Base-by-base conservation (phyloP, 345 rosid species). In the Zanthoxylum bungeanum region DNA sequence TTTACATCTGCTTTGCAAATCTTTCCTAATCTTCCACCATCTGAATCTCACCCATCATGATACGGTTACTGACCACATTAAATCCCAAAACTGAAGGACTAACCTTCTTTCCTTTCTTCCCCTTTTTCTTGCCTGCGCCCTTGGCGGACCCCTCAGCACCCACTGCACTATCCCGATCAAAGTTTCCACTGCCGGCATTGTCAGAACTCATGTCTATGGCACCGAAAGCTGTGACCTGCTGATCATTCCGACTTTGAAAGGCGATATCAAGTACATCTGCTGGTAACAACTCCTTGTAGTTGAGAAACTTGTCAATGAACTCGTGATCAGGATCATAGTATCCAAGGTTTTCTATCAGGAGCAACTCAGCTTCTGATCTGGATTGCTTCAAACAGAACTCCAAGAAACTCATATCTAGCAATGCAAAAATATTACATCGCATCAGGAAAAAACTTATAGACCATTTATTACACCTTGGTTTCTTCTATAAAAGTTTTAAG, bases 41-140 rank as follows among this genome's bases (percentile, higher is more conserved):
- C 81, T 95, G 99, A 72, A 92, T 92, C 93, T 95, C 98, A 24
- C 99, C 99, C 99, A 84, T 95, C 98, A 91, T 91, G 73, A 95
- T 95, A 73, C 98, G 87, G 87, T 95, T 92, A 73, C 99, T 95
- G 53, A 95, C 98, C 14, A 95, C 98, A 34, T 84, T 95, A 53
- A 95, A 95, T n/a, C 98, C 98, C 39, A 95, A 73, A 73, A 82
- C 97, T 12, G 94, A 75, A 3, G 93, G 82, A 37, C 83, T 92
- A 24, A 94, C 87, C 83, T 92, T 92, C 89, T 95, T 95, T 60
- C 96, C 96, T 79, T 89, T 91, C 80, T 92, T 95, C 6, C 88
- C 90, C 78, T 85, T 91, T 69, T 84, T 92, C 91, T 88, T 90
- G 64, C 93, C 87, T 68, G 90, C 93, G 7, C 83, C 93, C 74